Evolutionary conservation across 2,329 filamentous ascomycete genomes (phyloP).

Genomic region (Epichloe glyceriae): DNA sequence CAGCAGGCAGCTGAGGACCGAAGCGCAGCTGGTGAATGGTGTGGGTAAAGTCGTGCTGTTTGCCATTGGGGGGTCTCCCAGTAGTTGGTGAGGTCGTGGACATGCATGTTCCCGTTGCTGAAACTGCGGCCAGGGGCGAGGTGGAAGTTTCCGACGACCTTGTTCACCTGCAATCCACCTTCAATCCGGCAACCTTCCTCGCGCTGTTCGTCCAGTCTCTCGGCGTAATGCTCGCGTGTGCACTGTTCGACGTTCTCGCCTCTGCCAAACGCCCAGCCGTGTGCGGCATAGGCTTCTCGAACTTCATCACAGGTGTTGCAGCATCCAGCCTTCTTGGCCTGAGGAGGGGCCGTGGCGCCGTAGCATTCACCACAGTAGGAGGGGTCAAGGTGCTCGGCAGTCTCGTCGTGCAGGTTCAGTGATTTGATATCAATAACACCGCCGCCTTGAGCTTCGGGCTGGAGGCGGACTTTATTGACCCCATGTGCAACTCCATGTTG

Average conservation of each 20-base stretch:
- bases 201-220: constrained; percentile 76
- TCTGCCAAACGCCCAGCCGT: constrained; percentile 84
- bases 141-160: constrained; percentile 97
- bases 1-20: constrained; percentile 76
- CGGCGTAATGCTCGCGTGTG: constrained; percentile 82
- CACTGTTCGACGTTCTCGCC: constrained; percentile 94
- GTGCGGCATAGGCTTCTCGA: constrained; percentile 81
- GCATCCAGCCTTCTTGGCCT: constrained; percentile 69
- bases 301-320: constrained; percentile 98
- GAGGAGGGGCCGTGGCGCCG: constrained; percentile 61
- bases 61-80: constrained; percentile 57
- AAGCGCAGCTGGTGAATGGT: constrained; percentile 81
- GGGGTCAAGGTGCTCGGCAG: constrained; percentile 69
- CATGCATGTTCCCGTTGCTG: constrained; percentile 92
- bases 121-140: constrained; percentile 92
- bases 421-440: constrained; percentile 57
- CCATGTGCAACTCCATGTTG: constrained; percentile 91
- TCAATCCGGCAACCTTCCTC: constrained; percentile 91
- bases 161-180: constrained; percentile 87
- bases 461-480: constrained; percentile 77
- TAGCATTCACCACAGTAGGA: constrained; percentile 91
- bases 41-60: constrained; percentile 79
- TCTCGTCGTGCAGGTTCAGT: constrained; percentile 52
- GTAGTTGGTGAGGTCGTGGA: constrained; percentile 95
- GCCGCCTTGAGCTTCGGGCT: constrained; percentile 60